Conservation (phyloP, 345 rosid genomes). For the Brassica carinata region DNA sequence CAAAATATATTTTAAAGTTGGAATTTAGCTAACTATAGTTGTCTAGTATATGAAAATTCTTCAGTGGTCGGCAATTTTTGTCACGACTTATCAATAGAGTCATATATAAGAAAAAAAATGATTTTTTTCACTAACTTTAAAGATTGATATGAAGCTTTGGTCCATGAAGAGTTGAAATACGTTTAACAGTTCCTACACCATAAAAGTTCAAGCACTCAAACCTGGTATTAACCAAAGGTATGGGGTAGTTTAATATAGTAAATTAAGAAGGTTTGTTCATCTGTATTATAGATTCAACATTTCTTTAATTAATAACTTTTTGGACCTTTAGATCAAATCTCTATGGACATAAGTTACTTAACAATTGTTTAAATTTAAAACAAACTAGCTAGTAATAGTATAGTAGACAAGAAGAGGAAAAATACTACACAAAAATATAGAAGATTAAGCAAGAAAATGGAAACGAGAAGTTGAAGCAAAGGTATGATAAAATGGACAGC, state of each 20-base stretch:
- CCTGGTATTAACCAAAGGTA: neutral
- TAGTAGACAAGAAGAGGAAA: neutral
- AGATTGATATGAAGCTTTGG: neutral
- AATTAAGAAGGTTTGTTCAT: neutral
- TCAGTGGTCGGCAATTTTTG: neutral
- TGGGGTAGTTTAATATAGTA: neutral
- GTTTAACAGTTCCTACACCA: neutral
- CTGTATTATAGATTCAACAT: neutral
- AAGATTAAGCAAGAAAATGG: constrained; percentile 5
- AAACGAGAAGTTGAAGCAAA: constrained; percentile 24
- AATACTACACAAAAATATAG: neutral
- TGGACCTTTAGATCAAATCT: neutral
- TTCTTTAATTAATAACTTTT: too few species aligned
- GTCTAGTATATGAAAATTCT: neutral
- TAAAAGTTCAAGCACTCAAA: neutral
- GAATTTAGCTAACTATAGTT: neutral
- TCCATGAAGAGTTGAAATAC: neutral
- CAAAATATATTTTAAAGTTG: neutral
- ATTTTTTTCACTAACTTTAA: neutral
- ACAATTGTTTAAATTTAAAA: neutral
- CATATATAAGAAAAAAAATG: neutral
- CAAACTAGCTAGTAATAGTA: neutral
- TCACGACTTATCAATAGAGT: neutral
- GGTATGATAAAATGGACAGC: neutral
- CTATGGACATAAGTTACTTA: neutral